Evolutionary conservation across 2,329 filamentous ascomycete genomes (phyloP).

Genomic region (Talaromyces funiculosus): DNA sequence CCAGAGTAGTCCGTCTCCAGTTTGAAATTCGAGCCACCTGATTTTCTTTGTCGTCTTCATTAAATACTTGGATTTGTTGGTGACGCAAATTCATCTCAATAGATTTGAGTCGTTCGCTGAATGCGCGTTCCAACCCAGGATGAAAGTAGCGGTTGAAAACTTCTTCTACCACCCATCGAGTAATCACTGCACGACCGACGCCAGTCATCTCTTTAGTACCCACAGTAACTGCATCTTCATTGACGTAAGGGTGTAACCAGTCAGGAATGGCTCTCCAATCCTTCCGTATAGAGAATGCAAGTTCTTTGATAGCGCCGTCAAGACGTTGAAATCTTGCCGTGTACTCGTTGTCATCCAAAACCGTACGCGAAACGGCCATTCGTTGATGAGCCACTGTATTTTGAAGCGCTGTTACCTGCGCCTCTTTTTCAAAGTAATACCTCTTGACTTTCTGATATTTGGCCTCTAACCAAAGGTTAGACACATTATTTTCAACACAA

Average conservation of each 20-base stretch:
- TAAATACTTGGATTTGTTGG: slow-evolving; percentile 66
- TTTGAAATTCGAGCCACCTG: slow-evolving; percentile 80
- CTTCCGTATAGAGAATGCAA: slow-evolving; percentile 94
- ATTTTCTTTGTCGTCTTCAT: slow-evolving; percentile 82
- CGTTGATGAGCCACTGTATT: slow-evolving; percentile 97
- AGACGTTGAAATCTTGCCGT: slow-evolving; percentile 80
- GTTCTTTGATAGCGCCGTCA: slow-evolving; percentile 88
- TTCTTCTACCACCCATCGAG: slow-evolving; percentile 83
- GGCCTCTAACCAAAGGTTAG: slow-evolving; percentile 54
- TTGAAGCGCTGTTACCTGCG: slow-evolving; percentile 88
- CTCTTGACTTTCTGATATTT: slow-evolving; percentile 99
- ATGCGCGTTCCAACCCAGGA: slow-evolving; percentile 68
- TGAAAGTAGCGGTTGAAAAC: slow-evolving; percentile 92
- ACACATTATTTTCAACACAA: neutral
- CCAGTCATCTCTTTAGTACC: slow-evolving; percentile 98
- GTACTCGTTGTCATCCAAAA: slow-evolving; percentile 94
- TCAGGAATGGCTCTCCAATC: slow-evolving; percentile 77
- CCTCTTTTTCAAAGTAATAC: slow-evolving; percentile 88
- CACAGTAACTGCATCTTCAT: slow-evolving; percentile 74
- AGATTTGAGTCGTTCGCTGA: slow-evolving; percentile 74
- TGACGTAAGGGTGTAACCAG: slow-evolving; percentile 76
- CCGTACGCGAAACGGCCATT: slow-evolving; percentile 87
- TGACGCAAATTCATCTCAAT: slow-evolving; percentile 84
- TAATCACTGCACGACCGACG: slow-evolving; percentile 81
- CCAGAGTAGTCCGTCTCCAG: slow-evolving; percentile 89